Evolutionary conservation across 352 stramenopile genomes (phyloP).

Genomic region (Discostella stelligera): DNA sequence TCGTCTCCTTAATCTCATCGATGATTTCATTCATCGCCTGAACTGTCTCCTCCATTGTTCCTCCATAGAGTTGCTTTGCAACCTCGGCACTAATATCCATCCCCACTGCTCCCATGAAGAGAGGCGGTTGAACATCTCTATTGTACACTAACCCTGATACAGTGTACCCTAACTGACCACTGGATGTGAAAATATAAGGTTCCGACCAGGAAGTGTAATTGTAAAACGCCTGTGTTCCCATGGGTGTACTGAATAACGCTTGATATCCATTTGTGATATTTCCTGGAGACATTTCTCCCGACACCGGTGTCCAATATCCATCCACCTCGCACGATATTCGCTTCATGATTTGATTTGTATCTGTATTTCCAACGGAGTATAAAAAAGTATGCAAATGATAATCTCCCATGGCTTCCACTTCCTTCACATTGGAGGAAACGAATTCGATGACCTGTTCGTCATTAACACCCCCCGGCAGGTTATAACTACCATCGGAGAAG

Average conservation of each 20-base stretch:
- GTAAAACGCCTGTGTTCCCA: slow-evolving; percentile 31
- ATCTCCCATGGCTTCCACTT: slow-evolving; percentile 25
- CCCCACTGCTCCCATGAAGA: slow-evolving; percentile 50
- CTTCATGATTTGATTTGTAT: slow-evolving; percentile 25
- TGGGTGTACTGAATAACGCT: slow-evolving; percentile 36
- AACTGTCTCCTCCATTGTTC: slow-evolving; percentile 29
- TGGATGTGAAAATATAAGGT: slow-evolving; percentile 45
- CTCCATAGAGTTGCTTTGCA: slow-evolving; percentile 19
- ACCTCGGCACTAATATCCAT: slow-evolving; percentile 44
- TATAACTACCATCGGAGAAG: slow-evolving; percentile 51
- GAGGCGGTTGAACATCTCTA: slow-evolving; percentile 32
- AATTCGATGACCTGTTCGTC: slow-evolving; percentile 22
- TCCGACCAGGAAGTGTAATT: slow-evolving; percentile 49
- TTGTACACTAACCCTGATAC: slow-evolving; percentile 50
- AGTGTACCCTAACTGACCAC: slow-evolving; percentile 37
- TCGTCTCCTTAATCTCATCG: slow-evolving; percentile 10
- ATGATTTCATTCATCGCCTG: slow-evolving; percentile 27
- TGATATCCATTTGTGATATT: slow-evolving; percentile 44
- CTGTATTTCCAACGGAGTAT: slow-evolving; percentile 36
- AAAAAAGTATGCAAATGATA: slow-evolving; percentile 31
- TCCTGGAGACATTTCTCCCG: slow-evolving; percentile 1
- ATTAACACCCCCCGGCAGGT: slow-evolving; percentile 24
- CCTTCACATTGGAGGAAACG: slow-evolving; percentile 16
- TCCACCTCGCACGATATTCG: slow-evolving; percentile 36
- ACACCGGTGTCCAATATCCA: slow-evolving; percentile 42